Evolutionary conservation across 2,329 filamentous ascomycete genomes (phyloP).

Genomic region (Xylariales sp.): DNA sequence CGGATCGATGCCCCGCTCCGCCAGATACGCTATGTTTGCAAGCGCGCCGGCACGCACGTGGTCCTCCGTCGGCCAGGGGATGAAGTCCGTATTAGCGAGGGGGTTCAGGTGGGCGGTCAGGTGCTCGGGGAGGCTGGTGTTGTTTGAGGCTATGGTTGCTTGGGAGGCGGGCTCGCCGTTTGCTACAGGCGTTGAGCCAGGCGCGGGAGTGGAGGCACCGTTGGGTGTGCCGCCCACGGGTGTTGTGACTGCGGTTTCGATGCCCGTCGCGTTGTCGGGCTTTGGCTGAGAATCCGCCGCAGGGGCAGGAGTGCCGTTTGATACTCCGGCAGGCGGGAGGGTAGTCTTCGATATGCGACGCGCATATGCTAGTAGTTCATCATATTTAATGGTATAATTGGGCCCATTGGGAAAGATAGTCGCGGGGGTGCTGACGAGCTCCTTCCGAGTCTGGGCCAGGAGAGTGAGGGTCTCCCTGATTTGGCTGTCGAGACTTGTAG

Average conservation of each 20-base stretch:
- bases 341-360: conserved; percentile 77
- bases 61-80: conserved; percentile 71
- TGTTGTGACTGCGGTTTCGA: conserved; percentile 10
- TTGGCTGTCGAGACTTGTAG: conserved; percentile 62
- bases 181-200: background rate
- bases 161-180: conserved; percentile 18
- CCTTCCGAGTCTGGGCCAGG: conserved; percentile 69
- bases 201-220: conserved; percentile 2
- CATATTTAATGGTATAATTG: conserved; percentile 58
- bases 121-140: conserved; percentile 42
- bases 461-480: conserved; percentile 65
- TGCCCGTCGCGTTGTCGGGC: conserved; percentile 22
- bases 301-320: conserved; percentile 30
- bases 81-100: conserved; percentile 55
- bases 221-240: conserved; percentile 8
- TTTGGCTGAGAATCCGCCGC: conserved; percentile 28
- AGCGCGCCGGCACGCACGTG: conserved; percentile 66
- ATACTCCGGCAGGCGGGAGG: conserved; percentile 57
- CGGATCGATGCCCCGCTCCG: conserved; percentile 59
- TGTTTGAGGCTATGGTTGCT: conserved; percentile 30
- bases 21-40: conserved; percentile 56
- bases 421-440: conserved; percentile 60
- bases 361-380: conserved; percentile 72
- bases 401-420: conserved; percentile 49
- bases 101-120: conserved; percentile 51